Conservation (phyloP, 1,284 basidiomycete species). For the Ceratobasidium sp. region DNA sequence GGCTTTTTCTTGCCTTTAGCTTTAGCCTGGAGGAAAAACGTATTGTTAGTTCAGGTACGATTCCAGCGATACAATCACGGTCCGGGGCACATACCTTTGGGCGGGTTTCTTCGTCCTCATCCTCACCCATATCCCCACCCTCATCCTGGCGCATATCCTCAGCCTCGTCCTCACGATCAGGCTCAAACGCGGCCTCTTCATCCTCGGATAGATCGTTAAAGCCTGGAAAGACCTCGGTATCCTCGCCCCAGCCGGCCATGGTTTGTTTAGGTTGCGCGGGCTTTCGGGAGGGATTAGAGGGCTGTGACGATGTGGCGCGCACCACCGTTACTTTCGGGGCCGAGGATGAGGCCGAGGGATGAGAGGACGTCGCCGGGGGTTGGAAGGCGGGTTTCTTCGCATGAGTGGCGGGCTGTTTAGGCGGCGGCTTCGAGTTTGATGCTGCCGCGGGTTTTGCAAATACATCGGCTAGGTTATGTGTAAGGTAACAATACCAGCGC, state of each 20-base stretch:
- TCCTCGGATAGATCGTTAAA: neutral
- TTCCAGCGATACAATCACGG: neutral
- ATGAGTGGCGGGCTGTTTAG: neutral
- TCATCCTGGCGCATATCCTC: neutral
- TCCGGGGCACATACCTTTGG: neutral
- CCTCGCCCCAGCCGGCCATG: neutral
- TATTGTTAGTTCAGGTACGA: neutral
- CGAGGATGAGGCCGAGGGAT: neutral
- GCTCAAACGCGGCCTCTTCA: neutral
- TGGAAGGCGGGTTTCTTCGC: neutral
- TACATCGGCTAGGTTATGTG: neutral
- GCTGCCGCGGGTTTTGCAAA: neutral
- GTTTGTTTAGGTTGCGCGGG: neutral
- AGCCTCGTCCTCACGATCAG: neutral
- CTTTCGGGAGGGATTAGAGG: neutral
- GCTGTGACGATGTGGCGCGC: neutral
- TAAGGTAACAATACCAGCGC: neutral
- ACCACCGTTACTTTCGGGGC: neutral
- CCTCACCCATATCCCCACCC: neutral
- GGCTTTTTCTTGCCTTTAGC: too few relatives aligned
- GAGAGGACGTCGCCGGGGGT: neutral
- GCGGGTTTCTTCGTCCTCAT: too few relatives aligned
- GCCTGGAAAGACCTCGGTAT: neutral
- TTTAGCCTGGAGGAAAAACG: neutral
- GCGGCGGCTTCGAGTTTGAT: neutral